These are phyloP conservation scores for Rheum nobile DNA, from an alignment of 148 eudicot genomes.

Conservation along the genomic window DNA sequence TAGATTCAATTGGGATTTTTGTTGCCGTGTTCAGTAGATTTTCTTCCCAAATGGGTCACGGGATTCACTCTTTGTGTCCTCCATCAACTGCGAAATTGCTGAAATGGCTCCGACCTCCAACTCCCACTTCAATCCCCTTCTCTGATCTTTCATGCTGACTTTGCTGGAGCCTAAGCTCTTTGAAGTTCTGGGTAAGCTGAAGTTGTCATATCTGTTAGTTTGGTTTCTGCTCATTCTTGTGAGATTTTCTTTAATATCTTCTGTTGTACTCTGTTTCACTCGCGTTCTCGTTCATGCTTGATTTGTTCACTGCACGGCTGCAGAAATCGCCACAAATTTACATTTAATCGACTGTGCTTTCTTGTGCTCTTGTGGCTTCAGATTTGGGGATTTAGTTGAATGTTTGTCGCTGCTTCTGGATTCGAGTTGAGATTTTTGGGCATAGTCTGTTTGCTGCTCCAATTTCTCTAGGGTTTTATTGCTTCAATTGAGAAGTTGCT, in stretches of 20 bases:
- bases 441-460: neutral
- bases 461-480: neutral
- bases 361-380: neutral
- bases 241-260: too few relatives aligned
- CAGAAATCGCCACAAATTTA: neutral
- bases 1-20: neutral
- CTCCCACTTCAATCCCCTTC: neutral
- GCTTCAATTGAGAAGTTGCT: neutral
- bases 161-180: neutral
- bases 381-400: neutral
- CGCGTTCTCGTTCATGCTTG: neutral
- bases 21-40: neutral
- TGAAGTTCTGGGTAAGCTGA: constrained; percentile 5
- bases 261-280: neutral
- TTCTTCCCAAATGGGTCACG: neutral
- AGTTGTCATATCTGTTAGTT: neutral
- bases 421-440: neutral
- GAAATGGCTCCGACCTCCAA: neutral
- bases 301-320: neutral
- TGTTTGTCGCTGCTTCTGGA: neutral
- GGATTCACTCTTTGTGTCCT: neutral
- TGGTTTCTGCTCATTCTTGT: neutral
- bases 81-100: neutral
- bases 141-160: neutral
- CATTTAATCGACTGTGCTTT: neutral